Evolutionary conservation across 202 grass and related monocot genomes (phyloP).

Genomic region (Setaria italica): DNA sequence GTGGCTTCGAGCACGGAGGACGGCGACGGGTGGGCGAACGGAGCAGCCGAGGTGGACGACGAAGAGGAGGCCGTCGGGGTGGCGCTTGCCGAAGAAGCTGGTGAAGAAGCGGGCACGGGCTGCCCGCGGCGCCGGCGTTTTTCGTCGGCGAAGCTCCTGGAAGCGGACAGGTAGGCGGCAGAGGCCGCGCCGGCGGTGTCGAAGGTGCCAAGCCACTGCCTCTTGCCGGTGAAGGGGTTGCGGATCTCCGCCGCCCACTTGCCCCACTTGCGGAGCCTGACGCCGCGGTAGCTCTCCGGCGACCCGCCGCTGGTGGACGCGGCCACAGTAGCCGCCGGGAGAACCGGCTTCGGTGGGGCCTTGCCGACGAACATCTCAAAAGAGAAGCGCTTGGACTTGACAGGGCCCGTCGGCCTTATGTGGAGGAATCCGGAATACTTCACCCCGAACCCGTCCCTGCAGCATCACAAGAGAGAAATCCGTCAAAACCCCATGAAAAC

Average conservation of each 20-base stretch:
- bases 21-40: constrained; percentile 52
- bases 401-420: constrained; percentile 53
- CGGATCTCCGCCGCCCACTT: constrained; percentile 97
- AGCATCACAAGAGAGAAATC: background rate
- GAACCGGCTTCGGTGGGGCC: background rate
- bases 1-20: constrained; percentile 48
- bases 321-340: constrained; percentile 18
- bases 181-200: constrained; percentile 67
- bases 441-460: constrained; percentile 93
- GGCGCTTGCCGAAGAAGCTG: background rate
- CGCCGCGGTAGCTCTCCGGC: constrained; percentile 64
- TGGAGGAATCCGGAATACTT: constrained; percentile 98
- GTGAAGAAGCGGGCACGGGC: background rate
- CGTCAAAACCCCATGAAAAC: constrained; percentile 48
- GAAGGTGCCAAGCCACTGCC: constrained; percentile 93
- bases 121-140: constrained; percentile 54
- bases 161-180: constrained; percentile 65
- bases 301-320: constrained; percentile 19
- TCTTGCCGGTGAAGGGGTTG: constrained; percentile 72
- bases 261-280: constrained; percentile 91
- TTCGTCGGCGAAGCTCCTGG: constrained; percentile 62
- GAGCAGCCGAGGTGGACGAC: constrained; percentile 51
- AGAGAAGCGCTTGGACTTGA: constrained; percentile 38
- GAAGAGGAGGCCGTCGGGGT: constrained; percentile 48
- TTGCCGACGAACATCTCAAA: constrained; percentile 57